phyloP scores from a whole-genome alignment of 257 asterid genomes.

The Solanum habrochaites region DNA sequence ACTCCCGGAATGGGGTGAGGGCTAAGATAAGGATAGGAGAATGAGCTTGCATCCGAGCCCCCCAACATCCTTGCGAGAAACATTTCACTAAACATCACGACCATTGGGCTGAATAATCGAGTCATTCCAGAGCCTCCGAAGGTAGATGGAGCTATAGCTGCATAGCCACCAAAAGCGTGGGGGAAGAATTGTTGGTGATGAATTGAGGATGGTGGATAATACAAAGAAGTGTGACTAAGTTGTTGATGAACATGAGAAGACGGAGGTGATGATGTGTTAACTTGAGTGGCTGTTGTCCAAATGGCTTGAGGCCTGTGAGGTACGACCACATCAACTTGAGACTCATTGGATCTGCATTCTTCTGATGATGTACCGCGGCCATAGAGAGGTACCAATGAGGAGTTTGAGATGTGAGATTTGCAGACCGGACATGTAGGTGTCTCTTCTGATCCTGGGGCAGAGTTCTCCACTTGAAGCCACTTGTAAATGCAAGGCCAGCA shows the following conservation, averaged over 20 bases:
- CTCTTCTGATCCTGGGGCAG: background rate
- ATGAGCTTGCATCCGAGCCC: conserved; percentile 35
- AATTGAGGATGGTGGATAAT: background rate
- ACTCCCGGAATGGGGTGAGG: conserved; percentile 28
- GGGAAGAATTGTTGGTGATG: conserved; percentile 26
- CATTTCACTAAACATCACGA: conserved; percentile 68
- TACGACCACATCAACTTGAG: background rate
- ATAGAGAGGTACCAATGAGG: conserved; percentile 22
- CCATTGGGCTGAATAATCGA: conserved; percentile 48
- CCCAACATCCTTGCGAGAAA: conserved; percentile 49
- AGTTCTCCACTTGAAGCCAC: conserved; percentile 10
- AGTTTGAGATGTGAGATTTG: conserved; percentile 12
- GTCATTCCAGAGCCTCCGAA: conserved; percentile 29
- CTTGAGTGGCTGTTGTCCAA: background rate
- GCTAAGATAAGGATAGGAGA: conserved; percentile 42
- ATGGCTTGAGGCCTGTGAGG: conserved; percentile 13
- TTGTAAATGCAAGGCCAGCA: conserved; percentile 89
- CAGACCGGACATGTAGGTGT: conserved; percentile 23
- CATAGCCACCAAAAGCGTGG: conserved; percentile 22
- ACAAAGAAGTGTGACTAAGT: background rate
- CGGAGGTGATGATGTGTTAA: background rate
- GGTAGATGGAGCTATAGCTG: conserved; percentile 26
- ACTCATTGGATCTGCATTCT: background rate
- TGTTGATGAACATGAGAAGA: background rate
- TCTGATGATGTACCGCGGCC: conserved; percentile 12